These are phyloP conservation scores for Iberis pinnata DNA, from an alignment of 345 rosid species.

Conservation along the genomic window DNA sequence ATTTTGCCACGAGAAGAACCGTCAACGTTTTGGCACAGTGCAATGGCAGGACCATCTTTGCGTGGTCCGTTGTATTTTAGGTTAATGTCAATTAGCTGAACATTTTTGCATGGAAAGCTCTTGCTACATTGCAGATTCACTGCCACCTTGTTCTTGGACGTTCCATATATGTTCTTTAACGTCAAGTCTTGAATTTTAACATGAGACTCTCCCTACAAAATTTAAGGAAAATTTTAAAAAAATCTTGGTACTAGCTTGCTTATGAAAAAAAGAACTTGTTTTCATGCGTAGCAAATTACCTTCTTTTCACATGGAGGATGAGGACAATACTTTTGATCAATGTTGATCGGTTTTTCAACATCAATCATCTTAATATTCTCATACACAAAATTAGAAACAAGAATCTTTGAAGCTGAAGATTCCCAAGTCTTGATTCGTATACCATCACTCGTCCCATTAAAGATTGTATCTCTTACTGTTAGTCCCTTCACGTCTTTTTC, in stretches of 20 bases:
- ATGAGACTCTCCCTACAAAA: conserved; percentile 15
- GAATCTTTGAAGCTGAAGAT: conserved; percentile 1
- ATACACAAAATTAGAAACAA: not conserved
- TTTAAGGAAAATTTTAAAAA: not conserved
- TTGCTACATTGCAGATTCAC: conserved; percentile 22
- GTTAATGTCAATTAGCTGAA: conserved; percentile 17
- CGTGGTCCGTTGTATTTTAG: not conserved
- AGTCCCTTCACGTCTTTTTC: not conserved
- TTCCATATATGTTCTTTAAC: conserved; percentile 13
- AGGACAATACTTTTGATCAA: not conserved
- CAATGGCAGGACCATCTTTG: not conserved
- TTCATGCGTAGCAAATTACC: not conserved
- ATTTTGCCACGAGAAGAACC: conserved; percentile 2
- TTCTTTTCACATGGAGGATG: not conserved
- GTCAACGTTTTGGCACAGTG: conserved; percentile 12
- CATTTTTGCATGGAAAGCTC: conserved; percentile 11
- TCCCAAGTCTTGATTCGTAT: not conserved
- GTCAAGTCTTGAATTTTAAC: conserved; percentile 21
- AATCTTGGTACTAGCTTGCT: not conserved
- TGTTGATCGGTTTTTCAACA: not conserved
- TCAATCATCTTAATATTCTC: conserved; percentile 2
- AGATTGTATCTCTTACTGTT: not conserved
- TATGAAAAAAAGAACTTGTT: not conserved
- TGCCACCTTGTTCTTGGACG: conserved; percentile 12
- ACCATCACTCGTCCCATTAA: no score